Percentiles rank a stretch among this genome's conserved stretches.
Conservation (phyloP, 257 asterid species). For the Fraxinus americana region DNA sequence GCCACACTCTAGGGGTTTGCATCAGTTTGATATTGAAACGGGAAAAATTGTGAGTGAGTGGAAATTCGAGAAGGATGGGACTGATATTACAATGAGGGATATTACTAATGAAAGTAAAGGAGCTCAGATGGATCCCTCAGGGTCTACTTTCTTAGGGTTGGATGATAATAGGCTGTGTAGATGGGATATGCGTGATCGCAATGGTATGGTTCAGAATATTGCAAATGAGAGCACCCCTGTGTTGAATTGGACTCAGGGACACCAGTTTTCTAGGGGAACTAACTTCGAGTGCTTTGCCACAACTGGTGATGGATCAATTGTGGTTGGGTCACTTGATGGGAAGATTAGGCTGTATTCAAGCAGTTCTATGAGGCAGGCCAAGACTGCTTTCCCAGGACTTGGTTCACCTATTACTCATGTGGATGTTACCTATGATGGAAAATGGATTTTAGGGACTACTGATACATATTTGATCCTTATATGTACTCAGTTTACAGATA, state of each 20-base stretch:
- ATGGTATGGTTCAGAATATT: conserved; percentile 75
- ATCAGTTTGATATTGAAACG: conserved; percentile 89
- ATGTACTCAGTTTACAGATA: conserved; percentile 77
- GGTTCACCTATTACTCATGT: conserved; percentile 95
- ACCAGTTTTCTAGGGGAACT: conserved; percentile 94
- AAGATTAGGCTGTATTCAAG: conserved; percentile 84
- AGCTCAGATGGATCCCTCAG: conserved; percentile 94
- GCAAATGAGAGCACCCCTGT: conserved; percentile 81
- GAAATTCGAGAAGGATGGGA: conserved; percentile 95
- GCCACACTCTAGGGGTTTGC: conserved; percentile 78
- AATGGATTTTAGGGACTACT: conserved; percentile 95
- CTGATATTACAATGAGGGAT: conserved; percentile 89
- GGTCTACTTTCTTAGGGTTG: conserved; percentile 91
- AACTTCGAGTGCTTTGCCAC: conserved; percentile 96
- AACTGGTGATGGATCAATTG: conserved; percentile 96
- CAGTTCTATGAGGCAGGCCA: conserved; percentile 94
- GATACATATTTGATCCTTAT: conserved; percentile 80
- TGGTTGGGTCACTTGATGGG: conserved; percentile 94
- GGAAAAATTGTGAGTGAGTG: conserved; percentile 87
- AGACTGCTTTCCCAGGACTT: conserved; percentile 94
- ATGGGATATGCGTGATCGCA: conserved; percentile 98
- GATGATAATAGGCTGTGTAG: conserved; percentile 89
- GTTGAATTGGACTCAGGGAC: conserved; percentile 97
- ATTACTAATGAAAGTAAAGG: conserved; percentile 84
- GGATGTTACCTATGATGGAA: conserved; percentile 96